Evolutionary conservation across 208 protist genomes (phyloP).

Genomic region (Trypanosoma rangeli): DNA sequence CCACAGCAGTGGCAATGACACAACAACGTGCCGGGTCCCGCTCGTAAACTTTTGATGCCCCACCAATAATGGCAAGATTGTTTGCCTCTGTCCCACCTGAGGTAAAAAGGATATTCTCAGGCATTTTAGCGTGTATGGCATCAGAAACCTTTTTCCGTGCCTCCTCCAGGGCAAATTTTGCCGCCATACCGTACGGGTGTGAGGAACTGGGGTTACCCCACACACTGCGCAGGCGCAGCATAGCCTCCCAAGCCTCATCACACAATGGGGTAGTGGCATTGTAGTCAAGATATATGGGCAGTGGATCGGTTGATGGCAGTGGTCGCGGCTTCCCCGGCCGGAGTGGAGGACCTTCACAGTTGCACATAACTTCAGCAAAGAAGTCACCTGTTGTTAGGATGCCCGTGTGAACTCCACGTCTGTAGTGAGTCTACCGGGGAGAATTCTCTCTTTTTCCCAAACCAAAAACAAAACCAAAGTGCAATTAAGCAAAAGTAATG

Average conservation of each 20-base stretch:
- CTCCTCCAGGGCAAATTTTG: slow-evolving; percentile 81
- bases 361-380: slow-evolving; percentile 37
- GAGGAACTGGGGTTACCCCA: slow-evolving; percentile 92
- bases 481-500: slow-evolving; percentile 4
- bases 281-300: slow-evolving; percentile 93
- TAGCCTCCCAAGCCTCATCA: slow-evolving; percentile 76
- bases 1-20: slow-evolving; percentile 77
- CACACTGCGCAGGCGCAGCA: slow-evolving; percentile 41
- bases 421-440: not conserved
- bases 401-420: not conserved
- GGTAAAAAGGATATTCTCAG: slow-evolving; percentile 90
- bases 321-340: slow-evolving; percentile 58
- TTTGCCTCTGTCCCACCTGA: slow-evolving; percentile 94
- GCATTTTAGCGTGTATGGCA: slow-evolving; percentile 42
- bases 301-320: slow-evolving; percentile 44
- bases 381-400: slow-evolving; percentile 7
- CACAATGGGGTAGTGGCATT: slow-evolving; percentile 93
- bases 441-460: not conserved
- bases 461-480: not conserved
- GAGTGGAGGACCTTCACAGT: slow-evolving; percentile 62
- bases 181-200: slow-evolving; percentile 81
- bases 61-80: slow-evolving; percentile 90
- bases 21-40: slow-evolving; percentile 29
- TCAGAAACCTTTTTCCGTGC: slow-evolving; percentile 57
- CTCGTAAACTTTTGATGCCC: slow-evolving; percentile 36